Evolutionary conservation across 371 early-diverging fungal genomes (phyloP), one percentile per base, ranked within the genome.

Genomic region (Actinomucor elegans): DNA sequence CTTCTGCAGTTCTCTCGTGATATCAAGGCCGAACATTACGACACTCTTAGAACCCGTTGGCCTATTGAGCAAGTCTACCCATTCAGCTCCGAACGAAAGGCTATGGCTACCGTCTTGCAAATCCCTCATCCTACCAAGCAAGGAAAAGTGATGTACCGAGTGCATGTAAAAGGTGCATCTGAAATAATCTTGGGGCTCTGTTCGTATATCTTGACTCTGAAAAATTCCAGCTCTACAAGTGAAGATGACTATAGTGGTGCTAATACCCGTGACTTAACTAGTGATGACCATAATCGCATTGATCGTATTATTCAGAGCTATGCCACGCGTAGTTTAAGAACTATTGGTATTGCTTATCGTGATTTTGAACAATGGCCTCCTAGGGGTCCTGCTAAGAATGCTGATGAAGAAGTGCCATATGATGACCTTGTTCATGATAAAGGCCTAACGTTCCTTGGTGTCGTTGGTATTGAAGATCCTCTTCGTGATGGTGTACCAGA

Each of bases 61-160:
- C 62, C 73, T 6, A 61, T 86, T 14, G 81, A 80, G 8, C 82
- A 85, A 44, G 59, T 88, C 14, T 86, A 75, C 40, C 93, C 93
- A 3, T 96, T 96, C 70, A 85, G 84, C 18, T 91, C 92, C 10
- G 89, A 89, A 26, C 80, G 85, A 23, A 96, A 97, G 74, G 79
- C 89, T 38, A 96, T 95, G 95, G 76, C 89, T n/a, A 89, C 90
- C 6, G 73, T 92, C 14, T 71, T 92, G 24, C 69, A 80, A 32
- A 73, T 84, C 5, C 64, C 66, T 24, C 62, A 65, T 27, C 50
- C 49, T 27, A 51, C 57, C n/a, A 48, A 60, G 5, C 55, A 55
- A 6, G 54, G 37, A 24, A 62, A 56, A 51, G 47, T 48, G 43
- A 60, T 69, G 51, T 88, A 81, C 67, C 78, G 87, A 32, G 62